phyloP scores from a whole-genome alignment of 2,329 filamentous ascomycete genomes.

The Botryosphaeria dothidea region DNA sequence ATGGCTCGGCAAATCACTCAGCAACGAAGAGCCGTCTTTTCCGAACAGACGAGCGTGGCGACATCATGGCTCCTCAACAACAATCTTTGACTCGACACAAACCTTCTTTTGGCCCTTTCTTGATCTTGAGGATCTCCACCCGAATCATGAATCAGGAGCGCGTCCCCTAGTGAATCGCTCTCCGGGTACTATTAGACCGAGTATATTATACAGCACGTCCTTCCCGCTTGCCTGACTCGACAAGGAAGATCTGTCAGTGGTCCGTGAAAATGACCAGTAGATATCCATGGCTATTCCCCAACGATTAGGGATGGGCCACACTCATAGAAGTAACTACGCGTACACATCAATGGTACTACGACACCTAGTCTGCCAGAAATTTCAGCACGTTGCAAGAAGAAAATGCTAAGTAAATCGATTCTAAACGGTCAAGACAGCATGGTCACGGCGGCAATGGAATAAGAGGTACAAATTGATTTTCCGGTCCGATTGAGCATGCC shows the following conservation, averaged over 20 bases:
- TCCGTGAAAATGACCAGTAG: neutral
- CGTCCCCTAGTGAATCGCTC: too few species aligned
- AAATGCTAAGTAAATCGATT: too few species aligned
- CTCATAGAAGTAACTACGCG: too few species aligned
- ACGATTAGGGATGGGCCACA: neutral
- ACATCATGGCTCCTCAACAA: neutral
- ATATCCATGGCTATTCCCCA: neutral
- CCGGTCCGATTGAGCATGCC: neutral
- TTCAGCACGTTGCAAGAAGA: too few species aligned
- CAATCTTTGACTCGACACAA: neutral
- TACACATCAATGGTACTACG: too few species aligned
- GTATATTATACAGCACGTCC: neutral
- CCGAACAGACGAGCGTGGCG: neutral
- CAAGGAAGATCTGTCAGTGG: constrained; percentile 1
- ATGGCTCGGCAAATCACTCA: neutral
- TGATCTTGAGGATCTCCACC: too few species aligned
- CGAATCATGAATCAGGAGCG: too few species aligned
- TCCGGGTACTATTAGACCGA: neutral
- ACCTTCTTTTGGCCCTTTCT: too few species aligned
- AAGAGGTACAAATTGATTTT: too few species aligned
- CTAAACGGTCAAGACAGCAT: too few species aligned
- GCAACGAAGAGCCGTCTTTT: neutral
- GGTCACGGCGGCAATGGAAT: too few species aligned
- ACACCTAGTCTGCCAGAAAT: too few species aligned
- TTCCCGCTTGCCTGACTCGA: constrained; percentile 8